Base-by-base conservation (phyloP, 148 eudicot genomes). In the Vaccinium macrocarpon region DNA sequence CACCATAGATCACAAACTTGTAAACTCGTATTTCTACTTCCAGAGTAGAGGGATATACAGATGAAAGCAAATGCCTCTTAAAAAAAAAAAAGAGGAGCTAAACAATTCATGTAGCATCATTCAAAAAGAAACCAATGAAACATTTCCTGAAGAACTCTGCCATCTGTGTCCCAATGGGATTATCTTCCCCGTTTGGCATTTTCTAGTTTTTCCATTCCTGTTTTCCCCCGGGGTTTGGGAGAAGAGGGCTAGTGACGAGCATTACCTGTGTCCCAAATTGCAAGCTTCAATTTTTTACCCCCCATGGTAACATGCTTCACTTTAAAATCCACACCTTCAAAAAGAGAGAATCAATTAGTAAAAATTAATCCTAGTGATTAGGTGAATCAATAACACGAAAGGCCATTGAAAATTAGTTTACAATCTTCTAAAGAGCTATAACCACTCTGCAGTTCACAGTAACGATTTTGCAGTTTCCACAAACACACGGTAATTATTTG, bases 211-310 rank as follows among this genome's bases (percentile, higher is more conserved):
- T 1, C 50, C 42, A 32, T 15, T 27, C 19, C 21, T 35, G 19
- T 35, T 74, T 74, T 8, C n/a, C n/a, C n/a, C 11, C 13, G 0
- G 21, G 73, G 49, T 29, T 35, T 25, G 51, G 46, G 6, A 85
- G 19, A 12, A 23, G 14, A 49, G 62, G 16, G 32, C 38, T 53
- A 32, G 49, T 4, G 12, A 76, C 2, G 12, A 78, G 35, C 50
- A 52, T 82, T 92, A 95, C 98, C 98, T 84, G 98, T 95, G 87
- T 95, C 98, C 98, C 97, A 94, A 75, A 94, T 94, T 52, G 97
- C 97, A 85, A 94, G 95, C 90, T 94, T 94, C 91, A 94, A 81
- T 85, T 88, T 94, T 72, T 94, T 94, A 32, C 97, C 97, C 50
- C 94, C 94, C 64, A 90, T 50, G 68, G 89, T 88, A 15, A 93